Conservation (phyloP, 768 basidiomycete species). For the Russula ochroleuca region DNA sequence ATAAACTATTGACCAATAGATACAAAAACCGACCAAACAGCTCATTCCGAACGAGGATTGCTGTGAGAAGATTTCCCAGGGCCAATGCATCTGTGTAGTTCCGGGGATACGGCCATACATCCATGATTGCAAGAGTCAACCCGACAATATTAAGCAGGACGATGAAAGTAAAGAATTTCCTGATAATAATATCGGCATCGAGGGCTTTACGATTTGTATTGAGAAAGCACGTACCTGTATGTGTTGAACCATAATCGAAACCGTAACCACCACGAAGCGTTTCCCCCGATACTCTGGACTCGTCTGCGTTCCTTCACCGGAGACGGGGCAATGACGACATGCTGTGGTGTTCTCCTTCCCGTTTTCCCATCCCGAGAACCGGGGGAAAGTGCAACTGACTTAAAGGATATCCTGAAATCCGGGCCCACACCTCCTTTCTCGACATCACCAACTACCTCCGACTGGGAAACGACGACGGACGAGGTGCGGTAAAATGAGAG, state of each 20-base stretch:
- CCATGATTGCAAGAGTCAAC: constrained; percentile 34
- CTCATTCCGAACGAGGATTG: constrained; percentile 44
- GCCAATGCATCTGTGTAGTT: constrained; percentile 38
- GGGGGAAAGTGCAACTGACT: not conserved
- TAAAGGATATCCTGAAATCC: constrained; percentile 10
- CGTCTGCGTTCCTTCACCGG: constrained; percentile 4
- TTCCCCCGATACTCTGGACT: constrained; percentile 26
- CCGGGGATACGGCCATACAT: constrained; percentile 38
- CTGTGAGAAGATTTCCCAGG: constrained; percentile 40
- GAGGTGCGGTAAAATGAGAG: constrained; percentile 14
- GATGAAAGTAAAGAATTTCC: constrained; percentile 38
- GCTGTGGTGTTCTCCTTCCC: not conserved
- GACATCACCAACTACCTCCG: not conserved
- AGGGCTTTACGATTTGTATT: not conserved
- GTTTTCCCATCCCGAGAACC: not conserved
- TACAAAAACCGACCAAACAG: constrained; percentile 41
- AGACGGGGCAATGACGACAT: constrained; percentile 11
- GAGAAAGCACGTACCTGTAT: constrained; percentile 33
- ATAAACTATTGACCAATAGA: constrained; percentile 35
- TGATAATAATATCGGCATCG: constrained; percentile 20
- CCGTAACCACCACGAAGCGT: constrained; percentile 32
- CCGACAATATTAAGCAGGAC: constrained; percentile 35
- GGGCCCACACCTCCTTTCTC: constrained; percentile 13
- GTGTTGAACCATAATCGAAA: constrained; percentile 39
- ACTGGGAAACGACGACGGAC: not conserved